Conservation (phyloP, 495 filamentous ascomycete genomes). For the Cercophora samala region DNA sequence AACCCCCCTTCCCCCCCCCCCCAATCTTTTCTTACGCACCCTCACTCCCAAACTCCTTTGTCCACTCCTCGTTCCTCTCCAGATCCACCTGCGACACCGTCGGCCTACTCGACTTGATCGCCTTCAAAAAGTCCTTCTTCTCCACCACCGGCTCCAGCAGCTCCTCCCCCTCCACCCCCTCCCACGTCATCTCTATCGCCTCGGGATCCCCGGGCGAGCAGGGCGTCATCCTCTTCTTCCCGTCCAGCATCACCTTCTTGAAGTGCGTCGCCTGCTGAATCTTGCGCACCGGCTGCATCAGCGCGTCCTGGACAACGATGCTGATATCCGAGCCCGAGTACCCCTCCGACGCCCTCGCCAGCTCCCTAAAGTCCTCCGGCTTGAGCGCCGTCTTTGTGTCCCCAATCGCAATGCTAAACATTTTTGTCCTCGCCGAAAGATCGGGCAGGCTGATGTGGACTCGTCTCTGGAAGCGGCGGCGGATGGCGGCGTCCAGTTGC, state of each 20-base stretch:
- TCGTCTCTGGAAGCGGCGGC: slow-evolving; percentile 91
- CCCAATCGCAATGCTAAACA: slow-evolving; percentile 95
- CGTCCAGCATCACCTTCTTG: slow-evolving; percentile 79
- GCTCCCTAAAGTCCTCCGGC: slow-evolving; percentile 68
- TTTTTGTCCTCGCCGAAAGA: slow-evolving; percentile 80
- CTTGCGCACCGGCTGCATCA: slow-evolving; percentile 97
- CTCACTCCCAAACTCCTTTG: slow-evolving; percentile 93
- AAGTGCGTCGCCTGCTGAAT: slow-evolving; percentile 99
- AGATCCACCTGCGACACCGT: slow-evolving; percentile 87
- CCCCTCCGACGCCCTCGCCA: slow-evolving; percentile 81
- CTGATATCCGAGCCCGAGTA: slow-evolving; percentile 96
- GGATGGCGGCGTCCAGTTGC: slow-evolving; percentile 98
- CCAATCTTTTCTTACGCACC: slow-evolving; percentile 52
- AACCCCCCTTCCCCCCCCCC: too few species aligned
- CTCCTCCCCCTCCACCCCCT: slow-evolving; percentile 72
- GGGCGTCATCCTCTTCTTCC: slow-evolving; percentile 75
- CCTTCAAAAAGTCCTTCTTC: slow-evolving; percentile 91
- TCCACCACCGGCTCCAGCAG: slow-evolving; percentile 82
- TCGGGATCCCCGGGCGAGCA: slow-evolving; percentile 87
- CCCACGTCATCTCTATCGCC: slow-evolving; percentile 92
- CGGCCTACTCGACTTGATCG: slow-evolving; percentile 79
- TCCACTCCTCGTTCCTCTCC: slow-evolving; percentile 85
- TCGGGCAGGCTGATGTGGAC: slow-evolving; percentile 95
- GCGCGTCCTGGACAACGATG: slow-evolving; percentile 93
- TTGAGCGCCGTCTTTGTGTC: slow-evolving; percentile 84